Base-by-base conservation (phyloP, 345 rosid species). In the Moricandia arvensis region DNA sequence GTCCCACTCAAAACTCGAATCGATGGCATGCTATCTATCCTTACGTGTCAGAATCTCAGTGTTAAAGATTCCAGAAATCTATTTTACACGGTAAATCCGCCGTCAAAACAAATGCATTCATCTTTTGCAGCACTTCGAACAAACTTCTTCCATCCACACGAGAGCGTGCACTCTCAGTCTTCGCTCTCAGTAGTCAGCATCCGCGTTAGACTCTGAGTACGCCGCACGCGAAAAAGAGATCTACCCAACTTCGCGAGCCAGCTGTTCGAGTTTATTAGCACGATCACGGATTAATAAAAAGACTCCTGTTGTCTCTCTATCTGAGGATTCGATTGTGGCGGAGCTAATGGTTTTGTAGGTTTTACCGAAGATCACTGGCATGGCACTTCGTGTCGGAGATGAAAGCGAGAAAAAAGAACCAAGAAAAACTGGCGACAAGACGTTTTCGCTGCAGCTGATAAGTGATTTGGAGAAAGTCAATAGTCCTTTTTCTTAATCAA, bases 351-450 rank as follows among this genome's bases (percentile, higher is more conserved):
- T 35, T 75, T 38, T 43, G 1, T 21, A 96, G 99, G 97, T n/a
- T 95, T 92, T 75, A 86, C n/a, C 96, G 62, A 95, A 95, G 88
- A n/a, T 95, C 99, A 9, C 87, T 95, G 27, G 99, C 96, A 90
- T 95, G 96, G 92, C 99, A n/a, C 13, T 88, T 95, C 68, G 82
- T 92, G 2, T 95, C 99, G 18, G 97, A 95, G 87, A 95, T 95
- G n/a, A n/a, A n/a, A n/a, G n/a, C n/a, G n/a, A n/a, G n/a, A n/a
- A n/a, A n/a, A n/a, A n/a, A n/a, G n/a, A n/a, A n/a, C n/a, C n/a
- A n/a, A n/a, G n/a, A n/a, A n/a, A n/a, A n/a, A n/a, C n/a, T 75
- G 99, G 97, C 31, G 99, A 95, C 85, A 95, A 92, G 88, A 95
- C 99, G 35, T 95, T 69, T 88, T 95, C 75, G 97, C 99, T 29